phyloP scores from a whole-genome alignment of 345 rosid genomes.

The Luvunga scandens region DNA sequence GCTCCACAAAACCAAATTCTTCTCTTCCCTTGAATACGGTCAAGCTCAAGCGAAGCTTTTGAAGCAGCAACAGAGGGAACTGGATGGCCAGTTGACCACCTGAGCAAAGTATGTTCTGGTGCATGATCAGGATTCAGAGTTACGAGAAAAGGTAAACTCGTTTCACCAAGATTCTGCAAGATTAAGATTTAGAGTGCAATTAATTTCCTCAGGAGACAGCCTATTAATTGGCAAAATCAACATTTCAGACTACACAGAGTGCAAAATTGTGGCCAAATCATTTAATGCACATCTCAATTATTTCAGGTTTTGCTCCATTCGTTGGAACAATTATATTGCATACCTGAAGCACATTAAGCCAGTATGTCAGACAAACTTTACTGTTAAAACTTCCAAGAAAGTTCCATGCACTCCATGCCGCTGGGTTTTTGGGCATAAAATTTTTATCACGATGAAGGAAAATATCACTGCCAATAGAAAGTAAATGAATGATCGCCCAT shows the following conservation, averaged over 20 bases:
- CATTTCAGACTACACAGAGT: not conserved
- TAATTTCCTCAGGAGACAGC: not conserved
- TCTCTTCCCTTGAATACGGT: conserved; percentile 75
- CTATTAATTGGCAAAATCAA: not conserved
- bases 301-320: not conserved
- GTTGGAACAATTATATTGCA: not conserved
- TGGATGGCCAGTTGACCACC: conserved; percentile 90
- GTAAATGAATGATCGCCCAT: not conserved
- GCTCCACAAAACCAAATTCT: conserved; percentile 95
- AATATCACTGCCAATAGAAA: conserved; percentile 56
- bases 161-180: conserved; percentile 78
- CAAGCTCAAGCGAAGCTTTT: conserved; percentile 75
- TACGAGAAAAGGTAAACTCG: conserved; percentile 58
- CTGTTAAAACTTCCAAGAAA: conserved; percentile 70
- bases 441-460: conserved; percentile 74
- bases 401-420: conserved; percentile 97
- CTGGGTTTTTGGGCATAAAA: conserved; percentile 75
- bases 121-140: conserved; percentile 69
- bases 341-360: conserved; percentile 97
- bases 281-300: not conserved
- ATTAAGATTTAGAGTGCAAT: not conserved
- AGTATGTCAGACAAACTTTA: conserved; percentile 80
- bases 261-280: not conserved
- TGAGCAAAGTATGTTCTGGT: conserved; percentile 66
- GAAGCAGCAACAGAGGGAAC: conserved; percentile 85